Evolutionary conservation across 139 green algal genomes (phyloP).

Genomic region (Edaphochlamys debaryana): DNA sequence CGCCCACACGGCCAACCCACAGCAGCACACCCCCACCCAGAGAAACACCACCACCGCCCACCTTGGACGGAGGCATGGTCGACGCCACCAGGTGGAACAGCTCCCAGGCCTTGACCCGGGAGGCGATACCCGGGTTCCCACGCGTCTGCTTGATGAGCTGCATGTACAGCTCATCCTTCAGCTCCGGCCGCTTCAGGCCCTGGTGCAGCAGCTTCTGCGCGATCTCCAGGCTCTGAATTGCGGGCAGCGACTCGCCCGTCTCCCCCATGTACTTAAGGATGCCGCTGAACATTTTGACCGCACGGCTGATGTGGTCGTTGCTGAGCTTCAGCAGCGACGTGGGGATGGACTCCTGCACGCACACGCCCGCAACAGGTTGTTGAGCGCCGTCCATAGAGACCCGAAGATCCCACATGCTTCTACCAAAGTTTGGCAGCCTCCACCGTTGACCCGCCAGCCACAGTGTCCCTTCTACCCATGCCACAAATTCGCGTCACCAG

Average conservation of each 20-base stretch:
- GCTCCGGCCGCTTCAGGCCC: slow-evolving; percentile 87
- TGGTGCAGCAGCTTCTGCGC: slow-evolving; percentile 93
- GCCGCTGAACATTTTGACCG: slow-evolving; percentile 92
- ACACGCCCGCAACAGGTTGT: too few species aligned
- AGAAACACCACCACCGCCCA: not conserved
- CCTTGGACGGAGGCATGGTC: slow-evolving; percentile 88
- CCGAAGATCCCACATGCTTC: too few species aligned
- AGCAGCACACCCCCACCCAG: not conserved
- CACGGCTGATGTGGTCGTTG: slow-evolving; percentile 77
- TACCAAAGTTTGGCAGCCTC: too few species aligned
- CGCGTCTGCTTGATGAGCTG: slow-evolving; percentile 94
- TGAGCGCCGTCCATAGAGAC: too few species aligned
- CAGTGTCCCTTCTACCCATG: too few species aligned
- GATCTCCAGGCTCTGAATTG: slow-evolving; percentile 67
- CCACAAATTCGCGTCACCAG: too few species aligned
- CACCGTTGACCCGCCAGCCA: too few species aligned
- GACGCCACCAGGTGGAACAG: slow-evolving; percentile 88
- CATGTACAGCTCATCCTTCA: slow-evolving; percentile 94
- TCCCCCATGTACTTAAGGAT: slow-evolving; percentile 89
- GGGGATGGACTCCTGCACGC: slow-evolving; percentile 84
- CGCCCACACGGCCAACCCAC: too few species aligned
- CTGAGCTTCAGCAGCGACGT: slow-evolving; percentile 89
- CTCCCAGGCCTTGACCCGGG: slow-evolving; percentile 81
- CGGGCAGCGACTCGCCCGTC: slow-evolving; percentile 51
- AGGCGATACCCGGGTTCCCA: slow-evolving; percentile 68